Evolutionary conservation across 805 yeast genomes (phyloP).

Genomic region (Hanseniaspora lachancei): DNA sequence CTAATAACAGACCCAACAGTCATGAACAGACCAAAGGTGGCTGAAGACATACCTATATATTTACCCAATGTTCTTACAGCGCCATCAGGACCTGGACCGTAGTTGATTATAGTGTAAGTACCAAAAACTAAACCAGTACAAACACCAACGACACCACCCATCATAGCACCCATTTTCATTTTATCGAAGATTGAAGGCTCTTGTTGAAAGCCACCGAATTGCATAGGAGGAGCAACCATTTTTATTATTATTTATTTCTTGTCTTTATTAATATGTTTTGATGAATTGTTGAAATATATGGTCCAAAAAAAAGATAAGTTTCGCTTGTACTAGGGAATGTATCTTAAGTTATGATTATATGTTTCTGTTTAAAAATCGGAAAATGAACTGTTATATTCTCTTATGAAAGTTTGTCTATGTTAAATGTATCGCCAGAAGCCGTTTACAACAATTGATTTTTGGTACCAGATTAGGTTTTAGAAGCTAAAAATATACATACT

Average conservation of each 20-base stretch:
- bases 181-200: constrained; percentile 86
- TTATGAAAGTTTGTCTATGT: no score
- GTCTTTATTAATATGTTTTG: not conserved
- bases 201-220: constrained; percentile 45
- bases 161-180: constrained; percentile 95
- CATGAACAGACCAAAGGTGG: constrained; percentile 93
- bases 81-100: constrained; percentile 98
- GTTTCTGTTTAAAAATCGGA: no score
- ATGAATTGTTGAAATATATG: no score
- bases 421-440: no score
- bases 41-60: constrained; percentile 91
- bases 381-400: no score
- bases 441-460: no score
- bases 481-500: no score
- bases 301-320: no score
- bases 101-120: constrained; percentile 75
- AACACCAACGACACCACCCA: constrained; percentile 79
- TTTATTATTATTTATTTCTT: not conserved
- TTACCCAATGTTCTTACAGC: constrained; percentile 93
- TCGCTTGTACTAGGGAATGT: no score
- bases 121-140: constrained; percentile 93
- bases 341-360: no score
- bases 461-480: no score
- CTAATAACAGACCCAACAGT: constrained; percentile 86
- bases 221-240: constrained; percentile 40